phyloP scores from a whole-genome alignment of 139 green algal species.

The Edaphochlamys debaryana region DNA sequence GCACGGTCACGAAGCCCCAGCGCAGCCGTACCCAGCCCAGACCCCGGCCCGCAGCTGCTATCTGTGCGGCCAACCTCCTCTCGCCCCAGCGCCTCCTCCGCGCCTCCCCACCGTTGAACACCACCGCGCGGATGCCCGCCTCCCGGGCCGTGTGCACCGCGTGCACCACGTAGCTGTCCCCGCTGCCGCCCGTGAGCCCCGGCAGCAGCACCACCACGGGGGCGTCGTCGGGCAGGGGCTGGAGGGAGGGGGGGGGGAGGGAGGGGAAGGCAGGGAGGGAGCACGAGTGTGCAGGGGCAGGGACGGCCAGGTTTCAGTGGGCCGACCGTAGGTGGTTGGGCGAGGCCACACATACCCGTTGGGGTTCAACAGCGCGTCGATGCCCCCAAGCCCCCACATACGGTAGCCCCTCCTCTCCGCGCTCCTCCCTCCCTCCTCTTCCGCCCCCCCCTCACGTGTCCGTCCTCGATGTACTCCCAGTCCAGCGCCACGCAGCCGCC shows the following conservation, averaged over 20 bases:
- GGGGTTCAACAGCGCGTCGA: no score
- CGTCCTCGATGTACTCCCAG: constrained; percentile 65
- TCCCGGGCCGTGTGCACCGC: constrained; percentile 60
- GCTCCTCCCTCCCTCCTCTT: no score
- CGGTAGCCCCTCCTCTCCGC: no score
- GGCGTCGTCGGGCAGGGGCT: constrained; percentile 66
- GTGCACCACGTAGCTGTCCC: constrained; percentile 90
- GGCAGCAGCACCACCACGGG: constrained; percentile 91
- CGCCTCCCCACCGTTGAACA: no score
- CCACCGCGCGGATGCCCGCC: constrained; percentile 64
- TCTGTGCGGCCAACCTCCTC: no score
- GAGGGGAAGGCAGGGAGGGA: not conserved
- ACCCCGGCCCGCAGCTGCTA: no score
- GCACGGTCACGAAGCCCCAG: no score
- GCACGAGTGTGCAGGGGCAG: not conserved
- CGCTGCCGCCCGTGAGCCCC: constrained; percentile 92
- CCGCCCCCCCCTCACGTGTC: constrained; percentile 26
- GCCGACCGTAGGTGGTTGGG: no score
- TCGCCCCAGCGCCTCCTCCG: no score
- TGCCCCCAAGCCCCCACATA: no score
- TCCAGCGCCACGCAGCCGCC: constrained; percentile 90
- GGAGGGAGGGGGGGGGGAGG: not conserved
- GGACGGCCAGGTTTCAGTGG: not conserved
- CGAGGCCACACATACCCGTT: no score
- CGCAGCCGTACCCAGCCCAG: no score